Percentiles rank a stretch among this genome's conserved stretches.
Conservation (phyloP, 169 alveolate genomes). For the Plasmodium vivax region DNA sequence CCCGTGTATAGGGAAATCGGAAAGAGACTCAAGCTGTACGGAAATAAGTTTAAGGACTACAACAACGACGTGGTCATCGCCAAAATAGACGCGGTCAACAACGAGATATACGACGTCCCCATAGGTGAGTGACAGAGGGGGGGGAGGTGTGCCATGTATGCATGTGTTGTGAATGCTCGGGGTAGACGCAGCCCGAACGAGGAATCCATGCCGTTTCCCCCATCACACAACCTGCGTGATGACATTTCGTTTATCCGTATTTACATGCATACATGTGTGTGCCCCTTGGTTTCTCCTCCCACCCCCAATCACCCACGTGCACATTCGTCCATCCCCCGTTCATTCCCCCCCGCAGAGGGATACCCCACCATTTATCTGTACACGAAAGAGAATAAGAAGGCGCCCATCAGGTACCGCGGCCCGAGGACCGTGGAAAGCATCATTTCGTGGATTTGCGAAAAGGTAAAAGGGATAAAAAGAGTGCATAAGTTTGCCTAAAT, state of each 20-base stretch:
- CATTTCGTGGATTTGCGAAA: constrained; percentile 51
- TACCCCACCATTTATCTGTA: constrained; percentile 79
- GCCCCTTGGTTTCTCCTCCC: neutral
- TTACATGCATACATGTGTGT: neutral
- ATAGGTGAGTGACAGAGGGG: constrained; percentile 11
- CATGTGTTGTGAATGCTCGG: neutral
- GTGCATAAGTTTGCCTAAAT: neutral
- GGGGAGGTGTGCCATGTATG: neutral
- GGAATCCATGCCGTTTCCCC: neutral
- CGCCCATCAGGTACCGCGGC: constrained; percentile 37
- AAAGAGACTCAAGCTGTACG: constrained; percentile 46
- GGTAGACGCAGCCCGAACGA: neutral
- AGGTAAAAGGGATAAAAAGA: constrained; percentile 10
- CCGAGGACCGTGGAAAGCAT: constrained; percentile 37
- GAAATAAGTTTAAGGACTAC: constrained; percentile 12
- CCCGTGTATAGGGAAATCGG: constrained; percentile 90
- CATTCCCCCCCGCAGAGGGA: constrained; percentile 39
- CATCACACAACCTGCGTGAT: neutral
- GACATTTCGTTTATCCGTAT: neutral
- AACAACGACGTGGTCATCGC: constrained; percentile 48
- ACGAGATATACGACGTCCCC: constrained; percentile 45
- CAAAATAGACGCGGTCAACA: constrained; percentile 71
- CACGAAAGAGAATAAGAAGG: constrained; percentile 22
- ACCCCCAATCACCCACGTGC: neutral
- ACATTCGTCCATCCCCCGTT: neutral